Evolutionary conservation across 208 protist genomes (phyloP).

Genomic region (Trypanosoma caninum): DNA sequence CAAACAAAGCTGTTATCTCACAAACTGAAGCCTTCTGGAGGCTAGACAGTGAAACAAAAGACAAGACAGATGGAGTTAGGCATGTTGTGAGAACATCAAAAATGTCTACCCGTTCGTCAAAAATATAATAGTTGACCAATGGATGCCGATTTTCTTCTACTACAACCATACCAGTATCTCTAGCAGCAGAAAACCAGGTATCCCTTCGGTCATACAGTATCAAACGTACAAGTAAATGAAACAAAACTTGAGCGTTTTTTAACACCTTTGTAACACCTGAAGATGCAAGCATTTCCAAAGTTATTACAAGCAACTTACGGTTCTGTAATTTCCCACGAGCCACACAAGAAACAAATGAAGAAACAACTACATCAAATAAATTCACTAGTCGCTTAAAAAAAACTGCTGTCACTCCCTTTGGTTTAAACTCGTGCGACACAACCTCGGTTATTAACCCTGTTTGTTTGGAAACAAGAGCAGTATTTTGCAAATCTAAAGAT

Average conservation of each 20-base stretch:
- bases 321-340: slow-evolving; percentile 23
- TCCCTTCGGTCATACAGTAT: slow-evolving; percentile 15
- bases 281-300: slow-evolving; percentile 24
- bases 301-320: background rate
- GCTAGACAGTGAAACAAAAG: slow-evolving; percentile 1
- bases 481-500: background rate
- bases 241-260: slow-evolving; percentile 32
- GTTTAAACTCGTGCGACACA: background rate
- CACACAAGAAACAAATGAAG: slow-evolving; percentile 5
- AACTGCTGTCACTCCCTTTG: background rate
- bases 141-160: background rate
- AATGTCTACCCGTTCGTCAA: slow-evolving; percentile 8
- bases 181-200: slow-evolving; percentile 9
- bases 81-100: slow-evolving; percentile 19
- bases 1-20: slow-evolving; percentile 17
- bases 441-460: slow-evolving; percentile 8
- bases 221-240: slow-evolving; percentile 16
- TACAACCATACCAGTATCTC: background rate
- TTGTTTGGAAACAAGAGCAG: background rate
- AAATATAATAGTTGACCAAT: slow-evolving; percentile 20
- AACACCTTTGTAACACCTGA: slow-evolving; percentile 17
- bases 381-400: slow-evolving; percentile 5
- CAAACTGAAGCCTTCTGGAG: slow-evolving; percentile 14
- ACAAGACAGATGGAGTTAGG: slow-evolving; percentile 6
- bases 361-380: slow-evolving; percentile 12